Percentiles rank a stretch among this genome's conserved stretches.
Conservation (phyloP, 805 yeast genomes). For the Kregervanrija delftensis region DNA sequence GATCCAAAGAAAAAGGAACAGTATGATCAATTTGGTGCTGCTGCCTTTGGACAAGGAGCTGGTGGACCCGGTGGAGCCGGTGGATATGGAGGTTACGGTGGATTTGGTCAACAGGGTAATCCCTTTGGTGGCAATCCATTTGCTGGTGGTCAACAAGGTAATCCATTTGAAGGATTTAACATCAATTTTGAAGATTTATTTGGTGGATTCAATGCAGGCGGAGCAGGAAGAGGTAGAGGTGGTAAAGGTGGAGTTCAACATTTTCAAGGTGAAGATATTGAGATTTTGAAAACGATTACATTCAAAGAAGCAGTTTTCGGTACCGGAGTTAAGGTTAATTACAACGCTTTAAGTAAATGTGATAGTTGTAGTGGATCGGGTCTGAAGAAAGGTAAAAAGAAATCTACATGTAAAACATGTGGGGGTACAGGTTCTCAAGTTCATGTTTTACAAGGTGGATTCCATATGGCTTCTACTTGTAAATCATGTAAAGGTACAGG, state of each 20-base stretch:
- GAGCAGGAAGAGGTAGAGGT: conserved; percentile 27
- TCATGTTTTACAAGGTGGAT: conserved; percentile 83
- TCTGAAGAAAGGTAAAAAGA: conserved; percentile 64
- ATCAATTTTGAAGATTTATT: conserved; percentile 55
- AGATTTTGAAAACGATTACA: conserved; percentile 62
- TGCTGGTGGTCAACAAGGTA: conserved; percentile 22
- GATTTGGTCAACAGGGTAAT: conserved; percentile 20
- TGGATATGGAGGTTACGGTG: conserved; percentile 43
- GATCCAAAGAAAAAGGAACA: conserved; percentile 82
- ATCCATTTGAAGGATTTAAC: conserved; percentile 26
- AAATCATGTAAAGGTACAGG: conserved; percentile 84
- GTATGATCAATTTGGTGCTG: conserved; percentile 86
- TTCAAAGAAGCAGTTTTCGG: conserved; percentile 90
- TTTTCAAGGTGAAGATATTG: conserved; percentile 84
- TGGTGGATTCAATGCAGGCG: conserved; percentile 35
- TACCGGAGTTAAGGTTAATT: conserved; percentile 54
- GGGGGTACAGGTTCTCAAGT: conserved; percentile 90
- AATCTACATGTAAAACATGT: conserved; percentile 77
- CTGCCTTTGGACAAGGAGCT: conserved; percentile 67
- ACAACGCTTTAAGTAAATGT: conserved; percentile 72
- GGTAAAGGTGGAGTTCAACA: conserved; percentile 53
- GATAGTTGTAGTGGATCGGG: conserved; percentile 81
- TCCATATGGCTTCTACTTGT: conserved; percentile 96
- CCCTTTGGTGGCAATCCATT: conserved; percentile 39
- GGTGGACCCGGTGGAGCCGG: conserved; percentile 39